These are phyloP conservation scores for Aspergillus sp. DNA, from an alignment of 2,329 filamentous ascomycete species.

Conservation along the genomic window DNA sequence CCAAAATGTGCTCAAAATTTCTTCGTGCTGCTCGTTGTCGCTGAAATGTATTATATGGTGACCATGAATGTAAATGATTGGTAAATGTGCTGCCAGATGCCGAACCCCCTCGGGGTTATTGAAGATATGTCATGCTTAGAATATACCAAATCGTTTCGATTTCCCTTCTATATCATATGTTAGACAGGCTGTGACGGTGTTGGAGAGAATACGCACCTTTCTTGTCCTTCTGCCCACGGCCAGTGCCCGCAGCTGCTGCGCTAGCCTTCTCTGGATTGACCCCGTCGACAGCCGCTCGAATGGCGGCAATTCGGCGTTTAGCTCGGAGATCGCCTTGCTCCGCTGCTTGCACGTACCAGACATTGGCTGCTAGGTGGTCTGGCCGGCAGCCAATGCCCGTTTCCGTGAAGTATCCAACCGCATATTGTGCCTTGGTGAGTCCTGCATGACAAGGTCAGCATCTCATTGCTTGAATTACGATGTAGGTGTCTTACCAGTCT, in stretches of 20 bases:
- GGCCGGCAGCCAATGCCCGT: conserved; percentile 96
- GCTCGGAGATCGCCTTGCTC: conserved; percentile 89
- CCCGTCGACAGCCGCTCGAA: conserved; percentile 75
- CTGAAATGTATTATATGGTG: neutral
- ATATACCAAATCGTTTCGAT: conserved; percentile 4
- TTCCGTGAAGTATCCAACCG: conserved; percentile 95
- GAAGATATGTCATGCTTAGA: neutral
- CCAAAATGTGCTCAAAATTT: neutral
- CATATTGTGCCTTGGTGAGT: conserved; percentile 76
- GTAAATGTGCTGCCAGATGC: neutral
- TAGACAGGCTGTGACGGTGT: neutral
- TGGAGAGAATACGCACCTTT: conserved; percentile 3
- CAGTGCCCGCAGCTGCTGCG: conserved; percentile 15
- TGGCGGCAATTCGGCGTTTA: conserved; percentile 81
- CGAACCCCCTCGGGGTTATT: neutral
- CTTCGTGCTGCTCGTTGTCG: neutral
- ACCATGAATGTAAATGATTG: neutral
- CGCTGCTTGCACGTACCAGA: conserved; percentile 96
- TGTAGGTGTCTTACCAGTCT: conserved; percentile 65
- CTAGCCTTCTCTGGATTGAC: conserved; percentile 37
- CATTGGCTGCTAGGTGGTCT: conserved; percentile 94
- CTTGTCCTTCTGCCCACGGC: conserved; percentile 16
- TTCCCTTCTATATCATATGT: neutral
- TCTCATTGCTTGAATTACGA: neutral
- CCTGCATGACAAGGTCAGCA: conserved; percentile 31